Percentiles rank a stretch among this genome's conserved stretches.
Evolutionary conservation across 2,329 filamentous ascomycete genomes (phyloP).

Genomic region (Ophiocordyceps sinensis): DNA sequence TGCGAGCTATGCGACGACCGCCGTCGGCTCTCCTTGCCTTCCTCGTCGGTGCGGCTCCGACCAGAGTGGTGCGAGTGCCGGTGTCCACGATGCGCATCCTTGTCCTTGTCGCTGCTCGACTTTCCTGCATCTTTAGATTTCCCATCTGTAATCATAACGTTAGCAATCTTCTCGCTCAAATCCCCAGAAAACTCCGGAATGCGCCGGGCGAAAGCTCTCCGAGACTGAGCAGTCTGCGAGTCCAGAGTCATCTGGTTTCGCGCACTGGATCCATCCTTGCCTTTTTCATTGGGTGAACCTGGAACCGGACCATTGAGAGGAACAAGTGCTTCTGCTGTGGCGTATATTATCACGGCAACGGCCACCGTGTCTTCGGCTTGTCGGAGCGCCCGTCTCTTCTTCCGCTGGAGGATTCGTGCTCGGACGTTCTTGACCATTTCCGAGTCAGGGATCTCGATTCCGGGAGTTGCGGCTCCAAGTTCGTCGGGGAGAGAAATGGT

Average conservation of each 20-base stretch:
- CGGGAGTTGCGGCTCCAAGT: constrained; percentile 26
- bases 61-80: constrained; percentile 20
- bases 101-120: constrained; percentile 21
- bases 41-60: constrained; percentile 17
- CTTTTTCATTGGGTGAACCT: constrained; percentile 6
- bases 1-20: constrained; percentile 11
- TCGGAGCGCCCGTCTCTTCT: constrained; percentile 28
- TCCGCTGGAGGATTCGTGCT: constrained; percentile 28
- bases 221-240: constrained; percentile 11
- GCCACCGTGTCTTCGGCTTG: constrained; percentile 38
- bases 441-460: constrained; percentile 28
- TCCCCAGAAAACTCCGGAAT: constrained; percentile 21
- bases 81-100: constrained; percentile 25
- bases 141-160: constrained; percentile 38
- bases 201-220: constrained; percentile 17
- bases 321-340: constrained; percentile 32
- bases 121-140: constrained; percentile 23
- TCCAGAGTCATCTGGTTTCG: constrained; percentile 12
- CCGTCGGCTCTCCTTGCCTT: constrained; percentile 14
- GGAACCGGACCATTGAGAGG: constrained; percentile 9
- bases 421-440: constrained; percentile 23
- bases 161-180: constrained; percentile 34
- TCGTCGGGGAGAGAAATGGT: not conserved
- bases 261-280: constrained; percentile 12
- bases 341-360: constrained; percentile 38